phyloP scores from a whole-genome alignment of 805 yeast genomes.

The Kazachstania taianensis region DNA sequence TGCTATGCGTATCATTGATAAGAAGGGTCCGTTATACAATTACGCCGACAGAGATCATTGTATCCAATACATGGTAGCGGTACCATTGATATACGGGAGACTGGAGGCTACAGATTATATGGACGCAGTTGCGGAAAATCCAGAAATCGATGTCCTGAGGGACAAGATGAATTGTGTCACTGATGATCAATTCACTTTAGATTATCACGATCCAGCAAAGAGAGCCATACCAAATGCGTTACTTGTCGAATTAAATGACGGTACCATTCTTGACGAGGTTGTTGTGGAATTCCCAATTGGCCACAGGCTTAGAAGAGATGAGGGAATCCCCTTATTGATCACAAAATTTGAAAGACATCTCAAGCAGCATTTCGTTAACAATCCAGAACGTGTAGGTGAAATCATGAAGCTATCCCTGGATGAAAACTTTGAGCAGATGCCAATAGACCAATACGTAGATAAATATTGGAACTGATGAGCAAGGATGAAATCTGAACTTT shows the following conservation, averaged over 20 bases:
- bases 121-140: slow-evolving; percentile 41
- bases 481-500: no score
- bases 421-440: slow-evolving; percentile 31
- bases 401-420: slow-evolving; percentile 32
- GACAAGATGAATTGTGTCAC: slow-evolving; percentile 45
- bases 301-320: slow-evolving; percentile 47
- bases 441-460: slow-evolving; percentile 40
- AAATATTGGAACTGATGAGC: slow-evolving; percentile 23
- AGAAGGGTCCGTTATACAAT: slow-evolving; percentile 49
- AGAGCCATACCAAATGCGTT: slow-evolving; percentile 50
- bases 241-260: slow-evolving; percentile 42
- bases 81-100: slow-evolving; percentile 45
- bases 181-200: slow-evolving; percentile 38
- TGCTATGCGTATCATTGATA: slow-evolving; percentile 50
- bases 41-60: slow-evolving; percentile 60
- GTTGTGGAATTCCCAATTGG: slow-evolving; percentile 50
- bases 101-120: slow-evolving; percentile 49
- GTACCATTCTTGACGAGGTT: slow-evolving; percentile 42
- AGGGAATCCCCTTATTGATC: slow-evolving; percentile 46
- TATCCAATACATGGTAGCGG: slow-evolving; percentile 53
- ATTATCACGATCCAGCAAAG: slow-evolving; percentile 47
- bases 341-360: slow-evolving; percentile 44
- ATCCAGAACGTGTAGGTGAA: slow-evolving; percentile 28
- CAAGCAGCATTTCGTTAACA: slow-evolving; percentile 33
- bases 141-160: slow-evolving; percentile 43